Conservation (phyloP, 495 filamentous ascomycete species). For the Aspergillus asperescens region DNA sequence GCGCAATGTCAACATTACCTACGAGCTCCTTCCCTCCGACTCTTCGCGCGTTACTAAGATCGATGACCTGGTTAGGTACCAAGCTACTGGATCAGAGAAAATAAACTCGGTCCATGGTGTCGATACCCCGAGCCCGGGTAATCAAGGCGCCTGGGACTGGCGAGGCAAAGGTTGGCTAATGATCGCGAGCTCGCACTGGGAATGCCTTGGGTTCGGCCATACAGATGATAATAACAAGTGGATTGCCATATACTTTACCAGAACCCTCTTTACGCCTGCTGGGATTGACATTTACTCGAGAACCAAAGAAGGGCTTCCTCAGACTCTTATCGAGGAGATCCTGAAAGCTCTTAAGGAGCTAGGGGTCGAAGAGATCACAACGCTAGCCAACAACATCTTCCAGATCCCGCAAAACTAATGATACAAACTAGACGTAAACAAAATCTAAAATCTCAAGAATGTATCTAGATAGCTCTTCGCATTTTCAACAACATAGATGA, state of each 20-base stretch:
- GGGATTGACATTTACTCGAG: slow-evolving; percentile 69
- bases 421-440: no score
- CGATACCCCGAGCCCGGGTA: slow-evolving; percentile 46
- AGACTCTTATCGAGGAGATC: slow-evolving; percentile 43
- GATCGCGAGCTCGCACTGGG: slow-evolving; percentile 64
- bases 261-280: slow-evolving; percentile 67
- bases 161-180: slow-evolving; percentile 62
- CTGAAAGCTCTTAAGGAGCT: slow-evolving; percentile 39
- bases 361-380: slow-evolving; percentile 13
- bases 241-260: slow-evolving; percentile 71
- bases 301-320: slow-evolving; percentile 45
- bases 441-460: no score
- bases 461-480: no score
- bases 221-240: slow-evolving; percentile 45
- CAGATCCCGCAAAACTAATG: slow-evolving; percentile 15
- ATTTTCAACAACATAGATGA: no score
- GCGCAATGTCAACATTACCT: slow-evolving; percentile 72
- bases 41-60: slow-evolving; percentile 32
- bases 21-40: slow-evolving; percentile 43
- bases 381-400: slow-evolving; percentile 19
- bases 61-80: slow-evolving; percentile 65
- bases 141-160: slow-evolving; percentile 59
- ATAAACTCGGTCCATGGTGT: slow-evolving; percentile 57
- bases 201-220: slow-evolving; percentile 65
- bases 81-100: slow-evolving; percentile 42